Percentiles rank a stretch among this genome's conserved stretches.
Conservation (phyloP, 306 rosid genomes). For the Fragaria nilgerrensis region DNA sequence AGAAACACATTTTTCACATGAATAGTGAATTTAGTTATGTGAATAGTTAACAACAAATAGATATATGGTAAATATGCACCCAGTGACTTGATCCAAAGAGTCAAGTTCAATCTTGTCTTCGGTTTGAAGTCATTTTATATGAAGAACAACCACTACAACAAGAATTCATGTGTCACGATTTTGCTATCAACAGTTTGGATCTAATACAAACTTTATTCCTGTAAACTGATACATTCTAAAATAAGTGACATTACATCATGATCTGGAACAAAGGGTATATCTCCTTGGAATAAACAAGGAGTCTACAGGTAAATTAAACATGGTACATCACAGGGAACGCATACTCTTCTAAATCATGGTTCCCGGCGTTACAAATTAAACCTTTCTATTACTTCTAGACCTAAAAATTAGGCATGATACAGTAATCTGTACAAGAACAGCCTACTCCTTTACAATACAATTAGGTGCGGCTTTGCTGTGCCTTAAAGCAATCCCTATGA, state of each 20-base stretch:
- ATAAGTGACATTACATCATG: neutral
- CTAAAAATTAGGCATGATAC: slow-evolving; percentile 33
- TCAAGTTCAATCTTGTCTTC: neutral
- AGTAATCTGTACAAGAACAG: slow-evolving; percentile 49
- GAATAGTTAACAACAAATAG: too few species aligned
- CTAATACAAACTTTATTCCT: slow-evolving; percentile 13
- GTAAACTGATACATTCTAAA: neutral
- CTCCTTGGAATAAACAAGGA: slow-evolving; percentile 15
- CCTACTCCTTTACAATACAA: slow-evolving; percentile 42
- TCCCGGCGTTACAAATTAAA: slow-evolving; percentile 32
- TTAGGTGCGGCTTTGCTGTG: slow-evolving; percentile 32
- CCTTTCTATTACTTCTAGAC: slow-evolving; percentile 29
- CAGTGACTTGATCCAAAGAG: neutral
- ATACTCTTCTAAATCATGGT: slow-evolving; percentile 17
- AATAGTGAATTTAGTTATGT: too few species aligned
- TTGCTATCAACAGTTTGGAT: neutral
- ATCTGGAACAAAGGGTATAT: slow-evolving; percentile 5
- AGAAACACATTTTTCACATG: too few species aligned
- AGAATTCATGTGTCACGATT: neutral
- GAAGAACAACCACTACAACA: neutral
- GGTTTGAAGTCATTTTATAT: neutral
- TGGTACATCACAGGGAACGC: neutral
- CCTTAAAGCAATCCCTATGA: slow-evolving; percentile 20
- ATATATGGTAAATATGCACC: too few species aligned
- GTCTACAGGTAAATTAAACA: neutral